Base-by-base conservation (phyloP, 208 protist genomes). In the Crithidia mellificae region DNA sequence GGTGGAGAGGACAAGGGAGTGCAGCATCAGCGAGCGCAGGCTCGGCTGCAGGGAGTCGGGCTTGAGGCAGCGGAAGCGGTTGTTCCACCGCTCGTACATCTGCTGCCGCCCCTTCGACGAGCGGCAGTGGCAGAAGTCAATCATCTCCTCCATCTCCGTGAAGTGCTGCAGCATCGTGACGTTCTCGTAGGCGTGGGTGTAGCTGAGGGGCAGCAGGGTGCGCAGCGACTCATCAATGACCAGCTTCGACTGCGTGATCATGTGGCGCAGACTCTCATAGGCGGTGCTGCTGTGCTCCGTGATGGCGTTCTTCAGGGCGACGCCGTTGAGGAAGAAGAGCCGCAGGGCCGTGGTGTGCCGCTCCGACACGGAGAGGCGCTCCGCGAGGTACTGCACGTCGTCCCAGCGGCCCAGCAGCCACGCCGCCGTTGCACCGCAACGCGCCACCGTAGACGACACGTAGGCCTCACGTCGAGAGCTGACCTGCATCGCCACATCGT, bases 91-190 rank as follows among this genome's bases (percentile, higher is more conserved):
- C 61, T 90, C 85, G 44, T 83, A 59, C 46, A 94, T 75, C 61
- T 91, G 84, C 36, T 68, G 62, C n/a, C 83, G 68, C 54, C 83
- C 93, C 85, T 74, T 80, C 22, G 56, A 22, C 32, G 80, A 84
- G 29, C 72, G 52, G 54, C 71, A 85, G 62, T 91, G 67, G 43
- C 78, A 68, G 77, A 92, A 92, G 44, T 88, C 90, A 14, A 99
- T 80, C 20, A 99, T 88, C 82, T 99, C 98, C 85, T 99, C 98
- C 72, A 99, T 93, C 78, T 99, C 98, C 0, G 93, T 93, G 43
- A 99, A 94, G 84, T 99, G 98, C 83, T 99, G 98, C 64, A 99
- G 77, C 57, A 94, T 75, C 15, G 99, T 96, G 15, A 99, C 72
- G 39, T 92, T 90, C 29, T 98, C 87, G 84, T 99, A 99, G 19